Conservation (phyloP, 257 asterid genomes). For the Sherardia arvensis region DNA sequence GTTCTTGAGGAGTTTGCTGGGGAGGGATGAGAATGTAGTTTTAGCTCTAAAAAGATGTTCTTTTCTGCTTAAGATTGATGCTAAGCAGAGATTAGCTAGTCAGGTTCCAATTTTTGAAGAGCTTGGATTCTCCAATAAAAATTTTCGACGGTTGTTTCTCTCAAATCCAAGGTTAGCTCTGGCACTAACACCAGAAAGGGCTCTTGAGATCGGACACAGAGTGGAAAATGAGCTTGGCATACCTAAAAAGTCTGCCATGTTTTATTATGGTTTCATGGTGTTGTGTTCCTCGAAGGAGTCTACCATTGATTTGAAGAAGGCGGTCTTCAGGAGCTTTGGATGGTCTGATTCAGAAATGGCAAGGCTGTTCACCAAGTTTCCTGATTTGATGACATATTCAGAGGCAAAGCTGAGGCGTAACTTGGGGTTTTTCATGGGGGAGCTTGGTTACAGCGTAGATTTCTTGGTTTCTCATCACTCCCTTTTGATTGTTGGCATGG, state of each 20-base stretch:
- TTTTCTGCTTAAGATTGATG: conserved; percentile 3
- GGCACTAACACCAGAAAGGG: not conserved
- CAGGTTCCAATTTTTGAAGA: not conserved
- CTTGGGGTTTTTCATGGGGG: conserved; percentile 8
- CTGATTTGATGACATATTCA: not conserved
- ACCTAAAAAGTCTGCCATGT: not conserved
- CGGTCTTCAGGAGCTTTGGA: conserved; percentile 21
- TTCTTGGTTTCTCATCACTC: conserved; percentile 8
- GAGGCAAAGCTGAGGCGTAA: not conserved
- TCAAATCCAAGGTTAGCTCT: not conserved
- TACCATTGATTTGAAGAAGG: not conserved
- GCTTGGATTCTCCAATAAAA: conserved; percentile 3
- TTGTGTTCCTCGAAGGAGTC: not conserved
- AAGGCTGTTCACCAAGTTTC: not conserved
- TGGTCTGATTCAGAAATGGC: conserved; percentile 15
- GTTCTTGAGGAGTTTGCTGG: conserved; percentile 12
- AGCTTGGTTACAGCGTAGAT: conserved; percentile 2
- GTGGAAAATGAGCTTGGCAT: conserved; percentile 22
- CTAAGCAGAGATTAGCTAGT: not conserved
- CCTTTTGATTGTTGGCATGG: conserved; percentile 6
- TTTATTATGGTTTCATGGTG: not conserved
- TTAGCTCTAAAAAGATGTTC: conserved; percentile 7
- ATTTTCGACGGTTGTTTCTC: not conserved
- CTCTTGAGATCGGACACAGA: conserved; percentile 4
- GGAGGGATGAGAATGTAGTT: conserved; percentile 12